Evolutionary conservation across 352 stramenopile genomes (phyloP), one percentile per base, ranked within the genome.

Genomic region (Globisporangium iwayamae): DNA sequence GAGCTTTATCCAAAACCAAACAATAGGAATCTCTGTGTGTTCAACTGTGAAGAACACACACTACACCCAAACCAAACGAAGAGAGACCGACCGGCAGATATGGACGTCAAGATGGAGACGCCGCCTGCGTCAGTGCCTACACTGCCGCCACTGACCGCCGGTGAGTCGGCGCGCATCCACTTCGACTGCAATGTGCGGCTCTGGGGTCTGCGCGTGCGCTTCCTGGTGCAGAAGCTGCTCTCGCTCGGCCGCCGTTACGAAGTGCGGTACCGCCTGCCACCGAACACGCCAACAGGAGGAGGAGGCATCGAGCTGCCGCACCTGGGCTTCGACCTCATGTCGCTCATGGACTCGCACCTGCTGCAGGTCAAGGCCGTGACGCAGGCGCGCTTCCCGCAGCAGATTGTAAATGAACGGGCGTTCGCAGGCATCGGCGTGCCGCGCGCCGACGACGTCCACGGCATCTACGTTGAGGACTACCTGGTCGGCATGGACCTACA

Each of bases 381-480:
- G n/a, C 16, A 75, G n/a, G 65, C 81, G 57, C 71, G 77, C 36
- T 72, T 83, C 48, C 36, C 65, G 20, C 69, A 82, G 38, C 72
- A 73, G 46, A 41, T 81, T 8, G 63, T 71, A 5, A 59, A 70
- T n/a, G 56, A 60, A 4, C 38, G 59, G 18, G 48, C 47, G 3
- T 56, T 67, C 38, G 58, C 57, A 20, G 32, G 41, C 45, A 66
- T 80, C n/a, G 30, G 43, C 18, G 38, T 50, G 25, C 47, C 50
- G 43, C 74, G 80, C 4, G 62, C 65, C 25, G 71, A 86, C 36
- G 76, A 75, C 18, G 90, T 98, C 60, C 85, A 83, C 20, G 85
- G 98, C 47, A 91, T 99, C 58, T 80, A 89, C 18, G 80, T 98
- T 62, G 84, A 89, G 30, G 85, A 98, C 45, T 98, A 98, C 67